Base-by-base conservation (phyloP, 306 rosid species). In the Citrullus mucosospermus region DNA sequence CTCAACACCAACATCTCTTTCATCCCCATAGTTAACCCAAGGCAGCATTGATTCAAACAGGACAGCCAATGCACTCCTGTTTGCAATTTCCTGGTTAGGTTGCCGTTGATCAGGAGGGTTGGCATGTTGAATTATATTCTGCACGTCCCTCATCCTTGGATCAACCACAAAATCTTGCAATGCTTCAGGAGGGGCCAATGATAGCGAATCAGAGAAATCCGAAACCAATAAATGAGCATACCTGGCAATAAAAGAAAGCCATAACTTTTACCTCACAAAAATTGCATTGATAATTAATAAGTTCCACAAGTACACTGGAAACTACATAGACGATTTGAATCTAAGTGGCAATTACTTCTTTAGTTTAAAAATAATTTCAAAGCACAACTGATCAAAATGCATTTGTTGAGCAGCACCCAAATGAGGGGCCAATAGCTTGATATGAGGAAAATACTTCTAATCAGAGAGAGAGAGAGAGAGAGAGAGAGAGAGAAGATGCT, bases 31-130 rank as follows among this genome's bases (percentile, higher is more conserved):
- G 69, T 89, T 89, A 82, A 88, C 93, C 99, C 97, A 95, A 9
- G 97, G 99, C 61, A 95, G 89, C 93, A 95, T 78, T 1, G 99
- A 95, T 85, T 92, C 99, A 28, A 95, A 86, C 85, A 90, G 86
- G 69, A 95, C 97, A 9, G 96, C 93, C 68, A 92, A 76, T 63
- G 97, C 88, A 85, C 85, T 95, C 65, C 99, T 80, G 77, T 90
- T 87, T 55, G 84, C 85, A 63, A 91, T 90, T 28, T 86, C 80
- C 14, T 96, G 92, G 48, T 88, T 87, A 61, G 88, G 89, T 56
- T 79, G 89, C 63, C 85, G 88, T 30, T 83, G 88, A 61, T 84
- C 89, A 9, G 68, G 89, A 80, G 82, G 89, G 83, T 85, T 80
- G 62, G 85, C 97, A 77, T 82, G 66, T 41, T 84, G 86, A 72